Evolutionary conservation across 495 filamentous ascomycete genomes (phyloP), one percentile per base, ranked within the genome.

Genomic region (Parachaetomium inaequale): DNA sequence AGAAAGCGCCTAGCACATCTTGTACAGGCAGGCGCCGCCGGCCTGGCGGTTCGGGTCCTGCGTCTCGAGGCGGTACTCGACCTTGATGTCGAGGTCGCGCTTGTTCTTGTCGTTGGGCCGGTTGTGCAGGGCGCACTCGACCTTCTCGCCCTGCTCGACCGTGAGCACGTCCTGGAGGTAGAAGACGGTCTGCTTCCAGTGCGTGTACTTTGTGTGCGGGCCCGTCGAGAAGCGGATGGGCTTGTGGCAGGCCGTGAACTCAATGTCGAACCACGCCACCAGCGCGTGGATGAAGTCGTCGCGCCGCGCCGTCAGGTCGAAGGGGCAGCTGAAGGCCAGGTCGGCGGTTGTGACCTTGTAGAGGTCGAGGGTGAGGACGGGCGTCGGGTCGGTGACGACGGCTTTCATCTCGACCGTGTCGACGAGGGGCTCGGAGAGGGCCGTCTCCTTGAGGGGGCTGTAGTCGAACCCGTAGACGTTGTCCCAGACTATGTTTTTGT

Each of bases 231-330:
- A 95, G 64, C 79, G 78, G 70, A 93, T 86, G 11, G 88, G 87
- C 79, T 92, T 90, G 76, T 93, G 92, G 81, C 93, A 97, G 32
- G 92, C 91, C 38, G 89, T 90, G 77, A 98, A 98, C 63, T 96
- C 93, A 66, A 96, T 98, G 73, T 98, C 94, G 79, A 98, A 98
- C 91, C 95, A 98, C 34, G 96, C 88, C 53, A 98, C 95, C 40
- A 98, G 81, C 25, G 92, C 94, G 73, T 98, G 95, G 62, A 98
- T 83, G 76, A 92, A 96, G 76, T 98, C 95, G 68, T 85, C 87
- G 55, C 92, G 85, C 71, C 88, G 85, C 53, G 85, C 86, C 10
- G 79, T 77, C 21, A 98, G 84, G 61, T 80, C 78, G 70, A 89
- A 91, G 28, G 82, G 81, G 50, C 79, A 78, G 58, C 75, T 77